A percentile compares a stretch with the other conserved stretches of the same genome.
These are phyloP conservation scores for Nitzschia putrida DNA, from an alignment of 108 stramenopile species.

Conservation along the genomic window DNA sequence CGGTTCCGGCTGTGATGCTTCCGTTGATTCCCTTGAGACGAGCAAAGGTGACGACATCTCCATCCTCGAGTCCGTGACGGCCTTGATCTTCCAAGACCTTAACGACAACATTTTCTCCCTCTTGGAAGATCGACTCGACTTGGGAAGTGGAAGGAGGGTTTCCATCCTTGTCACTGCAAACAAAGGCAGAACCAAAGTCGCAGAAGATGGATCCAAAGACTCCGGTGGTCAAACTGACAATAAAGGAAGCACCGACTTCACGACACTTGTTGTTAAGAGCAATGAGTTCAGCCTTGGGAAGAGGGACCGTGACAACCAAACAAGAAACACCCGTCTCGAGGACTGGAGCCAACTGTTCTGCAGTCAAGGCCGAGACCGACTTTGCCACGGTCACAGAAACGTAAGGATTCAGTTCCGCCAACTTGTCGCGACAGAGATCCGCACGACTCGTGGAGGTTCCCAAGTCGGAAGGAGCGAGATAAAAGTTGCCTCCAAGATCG, in stretches of 20 bases:
- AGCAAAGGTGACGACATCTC: conserved; percentile 91
- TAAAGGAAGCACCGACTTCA: conserved; percentile 62
- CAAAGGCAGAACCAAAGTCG: conserved; percentile 92
- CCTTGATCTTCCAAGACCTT: conserved; percentile 96
- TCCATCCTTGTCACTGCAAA: conserved; percentile 90
- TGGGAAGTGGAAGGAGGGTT: conserved; percentile 88
- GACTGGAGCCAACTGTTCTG: conserved; percentile 51
- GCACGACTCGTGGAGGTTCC: conserved; percentile 44
- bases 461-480: conserved; percentile 49
- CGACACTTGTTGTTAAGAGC: conserved; percentile 80
- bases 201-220: conserved; percentile 94
- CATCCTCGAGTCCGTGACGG: conserved; percentile 93
- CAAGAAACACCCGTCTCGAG: conserved; percentile 55
- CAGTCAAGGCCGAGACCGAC: conserved; percentile 52
- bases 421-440: conserved; percentile 48
- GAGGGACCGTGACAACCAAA: conserved; percentile 71
- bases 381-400: conserved; percentile 69
- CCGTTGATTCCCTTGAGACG: conserved; percentile 82
- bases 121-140: conserved; percentile 81
- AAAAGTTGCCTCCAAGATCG: conserved; percentile 90
- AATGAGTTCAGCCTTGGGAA: conserved; percentile 62
- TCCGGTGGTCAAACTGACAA: conserved; percentile 76
- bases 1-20: conserved; percentile 53
- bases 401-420: conserved; percentile 89
- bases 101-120: conserved; percentile 73